A percentile compares a stretch with the other conserved stretches of the same genome.
These are phyloP conservation scores for Gyrodon lividus DNA, from an alignment of 768 basidiomycete genomes.

Conservation along the genomic window DNA sequence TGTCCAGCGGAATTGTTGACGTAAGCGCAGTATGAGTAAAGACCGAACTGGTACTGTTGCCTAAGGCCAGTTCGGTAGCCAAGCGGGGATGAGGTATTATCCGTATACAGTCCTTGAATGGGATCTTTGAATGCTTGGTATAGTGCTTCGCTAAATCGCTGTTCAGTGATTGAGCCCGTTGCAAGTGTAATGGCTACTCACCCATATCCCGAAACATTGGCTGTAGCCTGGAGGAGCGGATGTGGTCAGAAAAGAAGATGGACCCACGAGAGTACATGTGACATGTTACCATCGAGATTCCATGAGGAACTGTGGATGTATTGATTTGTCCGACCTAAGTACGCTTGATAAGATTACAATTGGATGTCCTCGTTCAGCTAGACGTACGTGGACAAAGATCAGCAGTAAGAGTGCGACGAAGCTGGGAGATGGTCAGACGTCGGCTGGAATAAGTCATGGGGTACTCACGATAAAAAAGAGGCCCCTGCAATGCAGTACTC, in stretches of 20 bases:
- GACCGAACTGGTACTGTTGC: constrained; percentile 72
- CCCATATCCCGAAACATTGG: constrained; percentile 75
- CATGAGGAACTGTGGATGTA: constrained; percentile 67
- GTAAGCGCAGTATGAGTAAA: constrained; percentile 80
- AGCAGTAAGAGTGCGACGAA: constrained; percentile 51
- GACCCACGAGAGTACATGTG: constrained; percentile 1
- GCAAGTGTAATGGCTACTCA: constrained; percentile 31
- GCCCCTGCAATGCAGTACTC: constrained; percentile 75
- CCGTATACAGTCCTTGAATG: constrained; percentile 63
- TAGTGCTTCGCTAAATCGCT: constrained; percentile 46
- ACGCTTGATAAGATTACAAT: constrained; percentile 22
- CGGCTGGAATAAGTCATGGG: constrained; percentile 6
- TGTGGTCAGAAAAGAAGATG: constrained; percentile 15
- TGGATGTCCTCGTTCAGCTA: constrained; percentile 13
- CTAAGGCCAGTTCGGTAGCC: constrained; percentile 57
- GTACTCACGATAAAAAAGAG: constrained; percentile 66
- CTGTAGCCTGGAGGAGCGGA: constrained; percentile 46
- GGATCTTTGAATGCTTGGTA: constrained; percentile 51
- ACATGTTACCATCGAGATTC: constrained; percentile 65
- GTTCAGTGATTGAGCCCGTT: background rate
- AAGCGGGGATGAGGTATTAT: constrained; percentile 62
- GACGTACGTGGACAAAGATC: constrained; percentile 78
- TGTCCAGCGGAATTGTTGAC: constrained; percentile 55
- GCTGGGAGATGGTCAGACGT: constrained; percentile 14
- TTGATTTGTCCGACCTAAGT: constrained; percentile 79